Evolutionary conservation across 345 rosid species (phyloP).

Genomic region (Rhodomyrtus tomentosa): DNA sequence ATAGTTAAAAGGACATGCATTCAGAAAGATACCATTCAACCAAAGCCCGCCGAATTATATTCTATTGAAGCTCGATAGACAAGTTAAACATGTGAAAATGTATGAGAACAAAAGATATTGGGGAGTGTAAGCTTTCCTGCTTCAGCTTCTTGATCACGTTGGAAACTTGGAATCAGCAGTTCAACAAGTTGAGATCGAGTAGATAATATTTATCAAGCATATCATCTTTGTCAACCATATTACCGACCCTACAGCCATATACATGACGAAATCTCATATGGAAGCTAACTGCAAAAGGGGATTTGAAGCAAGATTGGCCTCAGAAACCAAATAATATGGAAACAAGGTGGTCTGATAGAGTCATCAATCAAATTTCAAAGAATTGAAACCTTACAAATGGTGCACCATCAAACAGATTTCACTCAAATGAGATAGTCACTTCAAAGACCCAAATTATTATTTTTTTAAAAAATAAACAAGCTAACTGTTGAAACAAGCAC

Average conservation of each 20-base stretch:
- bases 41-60: neutral
- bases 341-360: neutral
- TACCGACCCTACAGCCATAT: neutral
- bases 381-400: neutral
- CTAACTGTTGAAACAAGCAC: neutral
- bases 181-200: neutral
- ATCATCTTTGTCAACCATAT: neutral
- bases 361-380: neutral
- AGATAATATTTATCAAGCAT: neutral
- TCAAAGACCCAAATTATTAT: neutral
- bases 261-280: neutral
- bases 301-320: neutral
- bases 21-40: neutral
- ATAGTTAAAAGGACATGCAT: neutral
- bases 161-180: neutral
- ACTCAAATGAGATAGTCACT: neutral
- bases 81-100: neutral
- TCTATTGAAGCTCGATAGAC: neutral
- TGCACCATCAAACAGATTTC: neutral
- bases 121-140: neutral
- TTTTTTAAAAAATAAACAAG: neutral
- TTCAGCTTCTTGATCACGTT: neutral
- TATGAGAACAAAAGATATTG: neutral
- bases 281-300: neutral
- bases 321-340: neutral